These are phyloP conservation scores for Yamadazyma scolyti DNA, from an alignment of 805 yeast species.

Conservation along the genomic window DNA sequence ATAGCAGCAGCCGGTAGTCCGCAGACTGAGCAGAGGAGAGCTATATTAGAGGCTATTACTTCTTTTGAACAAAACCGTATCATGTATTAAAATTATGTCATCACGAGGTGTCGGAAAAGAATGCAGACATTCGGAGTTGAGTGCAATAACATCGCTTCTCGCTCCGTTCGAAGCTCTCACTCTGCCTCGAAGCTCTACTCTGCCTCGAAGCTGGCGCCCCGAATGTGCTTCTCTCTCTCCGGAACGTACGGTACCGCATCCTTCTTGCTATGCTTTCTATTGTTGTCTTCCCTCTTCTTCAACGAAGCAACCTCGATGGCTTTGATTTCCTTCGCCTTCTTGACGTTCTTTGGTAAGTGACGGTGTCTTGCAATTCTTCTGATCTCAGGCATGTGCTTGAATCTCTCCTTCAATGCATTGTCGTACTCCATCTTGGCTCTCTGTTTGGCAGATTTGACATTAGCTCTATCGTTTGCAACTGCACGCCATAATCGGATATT, in stretches of 20 bases:
- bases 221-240: conserved; percentile 84
- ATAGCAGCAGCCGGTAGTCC: too few relatives aligned
- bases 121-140: too few relatives aligned
- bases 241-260: conserved; percentile 54
- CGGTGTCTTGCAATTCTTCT: conserved; percentile 86
- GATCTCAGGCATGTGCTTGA: conserved; percentile 95
- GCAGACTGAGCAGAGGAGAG: too few relatives aligned
- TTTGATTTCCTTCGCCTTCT: conserved; percentile 88
- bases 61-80: too few relatives aligned
- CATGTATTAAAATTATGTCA: too few relatives aligned
- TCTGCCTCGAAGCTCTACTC: too few relatives aligned
- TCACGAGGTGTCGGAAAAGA: too few relatives aligned
- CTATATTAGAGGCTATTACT: too few relatives aligned
- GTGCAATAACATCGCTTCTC: too few relatives aligned
- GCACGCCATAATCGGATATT: conserved; percentile 93
- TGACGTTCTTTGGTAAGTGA: conserved; percentile 82
- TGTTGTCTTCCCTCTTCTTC: conserved; percentile 79
- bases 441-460: conserved; percentile 75
- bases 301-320: conserved; percentile 65
- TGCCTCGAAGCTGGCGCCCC: conserved; percentile 71
- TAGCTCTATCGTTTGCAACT: conserved; percentile 77
- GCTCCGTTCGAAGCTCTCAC: too few relatives aligned
- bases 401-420: conserved; percentile 86
- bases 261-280: conserved; percentile 71
- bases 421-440: conserved; percentile 86